A percentile compares a stretch with the other conserved stretches of the same genome.
Conservation (phyloP, 2,329 filamentous ascomycete genomes). For the Pseudogymnoascus sp. region DNA sequence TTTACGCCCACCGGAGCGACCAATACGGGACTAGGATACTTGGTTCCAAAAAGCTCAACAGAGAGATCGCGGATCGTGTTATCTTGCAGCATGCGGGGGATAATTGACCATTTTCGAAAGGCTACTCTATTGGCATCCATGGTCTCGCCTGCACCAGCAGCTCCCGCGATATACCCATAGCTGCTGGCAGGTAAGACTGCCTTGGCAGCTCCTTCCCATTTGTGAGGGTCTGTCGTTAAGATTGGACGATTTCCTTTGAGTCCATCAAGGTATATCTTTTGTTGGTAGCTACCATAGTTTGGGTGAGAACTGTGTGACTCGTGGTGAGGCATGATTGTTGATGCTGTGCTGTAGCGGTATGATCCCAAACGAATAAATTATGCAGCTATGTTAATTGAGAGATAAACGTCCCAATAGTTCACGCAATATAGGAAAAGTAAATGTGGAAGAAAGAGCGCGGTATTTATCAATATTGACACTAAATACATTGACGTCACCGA, state of each 20-base stretch:
- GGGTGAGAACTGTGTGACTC: not conserved
- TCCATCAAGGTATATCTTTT: not conserved
- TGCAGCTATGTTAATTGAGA: not conserved
- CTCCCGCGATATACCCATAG: not conserved
- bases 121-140: conserved; percentile 48
- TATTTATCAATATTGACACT: not conserved
- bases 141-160: not conserved
- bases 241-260: not conserved
- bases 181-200: not conserved
- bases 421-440: not conserved
- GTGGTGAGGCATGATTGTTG: not conserved
- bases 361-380: not conserved
- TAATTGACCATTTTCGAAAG: conserved; percentile 56
- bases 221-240: not conserved
- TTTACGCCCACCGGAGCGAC: conserved; percentile 60
- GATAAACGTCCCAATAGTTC: not conserved
- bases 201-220: not conserved
- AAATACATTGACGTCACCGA: not conserved
- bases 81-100: conserved; percentile 54
- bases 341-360: not conserved
- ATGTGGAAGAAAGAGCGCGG: not conserved
- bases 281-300: not conserved
- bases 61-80: conserved; percentile 50
- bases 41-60: conserved; percentile 52
- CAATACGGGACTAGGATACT: conserved; percentile 52